These are phyloP conservation scores for Fusarium sp. DNA, from an alignment of 2,329 filamentous ascomycete species.

Conservation along the genomic window DNA sequence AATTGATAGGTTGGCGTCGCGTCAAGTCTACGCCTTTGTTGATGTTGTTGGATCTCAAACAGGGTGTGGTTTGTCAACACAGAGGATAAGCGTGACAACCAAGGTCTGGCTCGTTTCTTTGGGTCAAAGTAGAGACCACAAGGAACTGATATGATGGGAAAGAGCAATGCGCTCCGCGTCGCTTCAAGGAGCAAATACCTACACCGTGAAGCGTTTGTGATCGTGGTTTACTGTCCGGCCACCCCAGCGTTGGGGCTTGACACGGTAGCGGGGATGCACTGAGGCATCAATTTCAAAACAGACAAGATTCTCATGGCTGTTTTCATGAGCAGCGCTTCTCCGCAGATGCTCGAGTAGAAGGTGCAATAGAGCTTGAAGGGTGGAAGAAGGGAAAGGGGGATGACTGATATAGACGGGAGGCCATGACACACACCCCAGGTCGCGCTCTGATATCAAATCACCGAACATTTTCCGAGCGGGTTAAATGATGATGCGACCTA, in stretches of 20 bases:
- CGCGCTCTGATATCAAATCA: slow-evolving; percentile 31
- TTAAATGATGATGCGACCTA: slow-evolving; percentile 40
- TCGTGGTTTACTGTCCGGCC: slow-evolving; percentile 50
- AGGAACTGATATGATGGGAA: slow-evolving; percentile 3
- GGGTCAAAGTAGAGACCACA: not conserved
- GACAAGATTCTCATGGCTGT: slow-evolving; percentile 35
- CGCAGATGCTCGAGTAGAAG: slow-evolving; percentile 36
- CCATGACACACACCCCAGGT: slow-evolving; percentile 20
- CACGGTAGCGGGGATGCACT: slow-evolving; percentile 38
- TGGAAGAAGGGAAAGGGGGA: slow-evolving; percentile 26
- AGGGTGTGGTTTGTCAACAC: not conserved
- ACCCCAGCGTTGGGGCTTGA: slow-evolving; percentile 64
- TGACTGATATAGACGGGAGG: slow-evolving; percentile 18
- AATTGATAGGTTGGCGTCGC: not conserved
- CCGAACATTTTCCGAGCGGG: slow-evolving; percentile 41
- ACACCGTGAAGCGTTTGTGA: slow-evolving; percentile 40
- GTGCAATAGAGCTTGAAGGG: slow-evolving; percentile 20
- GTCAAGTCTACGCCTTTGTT: not conserved
- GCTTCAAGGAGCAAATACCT: slow-evolving; percentile 34
- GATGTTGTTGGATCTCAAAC: not conserved
- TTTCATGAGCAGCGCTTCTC: slow-evolving; percentile 27
- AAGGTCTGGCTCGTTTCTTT: not conserved
- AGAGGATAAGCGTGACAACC: not conserved
- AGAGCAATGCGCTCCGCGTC: slow-evolving; percentile 32
- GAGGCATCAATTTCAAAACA: slow-evolving; percentile 26